phyloP scores from a whole-genome alignment of 2,329 filamentous ascomycete genomes.

The Sphaerulina populicola region DNA sequence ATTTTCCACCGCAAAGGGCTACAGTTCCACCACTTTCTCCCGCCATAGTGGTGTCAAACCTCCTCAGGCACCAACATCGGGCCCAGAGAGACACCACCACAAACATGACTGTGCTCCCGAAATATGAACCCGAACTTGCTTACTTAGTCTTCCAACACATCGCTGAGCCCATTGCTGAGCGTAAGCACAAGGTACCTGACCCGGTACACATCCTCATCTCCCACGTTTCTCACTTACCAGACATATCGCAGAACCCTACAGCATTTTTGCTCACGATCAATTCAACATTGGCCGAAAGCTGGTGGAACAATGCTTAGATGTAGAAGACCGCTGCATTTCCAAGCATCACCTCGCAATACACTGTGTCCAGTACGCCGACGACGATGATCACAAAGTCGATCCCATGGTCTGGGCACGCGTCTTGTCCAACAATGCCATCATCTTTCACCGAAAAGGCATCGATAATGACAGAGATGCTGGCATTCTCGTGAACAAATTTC shows the following conservation, averaged over 20 bases:
- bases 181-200: too few relatives aligned
- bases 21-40: constrained; percentile 5
- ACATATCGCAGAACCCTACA: background rate
- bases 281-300: constrained; percentile 29
- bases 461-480: constrained; percentile 22
- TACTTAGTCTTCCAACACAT: constrained; percentile 11
- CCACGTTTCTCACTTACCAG: background rate
- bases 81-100: background rate
- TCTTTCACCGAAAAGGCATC: constrained; percentile 29
- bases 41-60: background rate
- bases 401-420: constrained; percentile 44
- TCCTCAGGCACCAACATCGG: background rate
- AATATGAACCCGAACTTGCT: constrained; percentile 1
- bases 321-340: constrained; percentile 35
- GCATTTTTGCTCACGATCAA: constrained; percentile 17
- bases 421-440: constrained; percentile 39
- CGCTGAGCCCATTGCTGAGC: constrained; percentile 6
- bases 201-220: background rate
- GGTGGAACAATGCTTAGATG: constrained; percentile 20
- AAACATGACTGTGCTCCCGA: constrained; percentile 16
- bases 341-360: constrained; percentile 41
- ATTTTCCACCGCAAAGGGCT: background rate
- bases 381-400: constrained; percentile 28
- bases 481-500: constrained; percentile 24
- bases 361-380: constrained; percentile 41